phyloP scores from a whole-genome alignment of 345 rosid species.

The Syzygium aromaticum region DNA sequence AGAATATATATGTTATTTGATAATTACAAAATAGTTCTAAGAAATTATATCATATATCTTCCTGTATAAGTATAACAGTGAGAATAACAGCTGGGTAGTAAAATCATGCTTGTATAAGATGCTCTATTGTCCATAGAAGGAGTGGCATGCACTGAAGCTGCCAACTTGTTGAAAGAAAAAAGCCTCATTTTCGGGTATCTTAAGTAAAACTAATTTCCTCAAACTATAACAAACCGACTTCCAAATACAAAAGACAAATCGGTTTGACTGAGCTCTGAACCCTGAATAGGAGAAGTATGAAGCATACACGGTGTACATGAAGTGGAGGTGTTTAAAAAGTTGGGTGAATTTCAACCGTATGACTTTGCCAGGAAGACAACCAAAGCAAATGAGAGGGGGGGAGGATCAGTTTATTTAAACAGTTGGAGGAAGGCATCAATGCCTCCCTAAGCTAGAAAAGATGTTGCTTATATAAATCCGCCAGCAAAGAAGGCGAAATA shows the following conservation, averaged over 20 bases:
- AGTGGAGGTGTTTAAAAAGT: neutral
- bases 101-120: neutral
- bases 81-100: conserved; percentile 3
- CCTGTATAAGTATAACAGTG: neutral
- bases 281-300: neutral
- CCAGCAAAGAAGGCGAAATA: neutral
- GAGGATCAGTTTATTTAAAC: neutral
- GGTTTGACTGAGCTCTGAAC: neutral
- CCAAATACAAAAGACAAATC: neutral
- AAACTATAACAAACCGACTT: neutral
- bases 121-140: neutral
- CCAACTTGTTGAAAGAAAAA: neutral
- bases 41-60: conserved; percentile 9
- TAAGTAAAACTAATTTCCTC: neutral
- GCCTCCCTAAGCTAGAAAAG: neutral
- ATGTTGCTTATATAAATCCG: neutral
- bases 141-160: neutral
- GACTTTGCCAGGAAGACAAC: neutral
- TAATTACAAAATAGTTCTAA: conserved; percentile 24
- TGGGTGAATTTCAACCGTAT: neutral
- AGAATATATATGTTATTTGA: conserved; percentile 38
- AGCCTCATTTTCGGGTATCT: neutral
- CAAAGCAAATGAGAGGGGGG: neutral
- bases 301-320: neutral
- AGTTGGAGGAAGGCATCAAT: neutral